Evolutionary conservation across 2,329 filamentous ascomycete genomes (phyloP), one percentile per base, ranked within the genome.

Genomic region (Lachnellula occidentalis): DNA sequence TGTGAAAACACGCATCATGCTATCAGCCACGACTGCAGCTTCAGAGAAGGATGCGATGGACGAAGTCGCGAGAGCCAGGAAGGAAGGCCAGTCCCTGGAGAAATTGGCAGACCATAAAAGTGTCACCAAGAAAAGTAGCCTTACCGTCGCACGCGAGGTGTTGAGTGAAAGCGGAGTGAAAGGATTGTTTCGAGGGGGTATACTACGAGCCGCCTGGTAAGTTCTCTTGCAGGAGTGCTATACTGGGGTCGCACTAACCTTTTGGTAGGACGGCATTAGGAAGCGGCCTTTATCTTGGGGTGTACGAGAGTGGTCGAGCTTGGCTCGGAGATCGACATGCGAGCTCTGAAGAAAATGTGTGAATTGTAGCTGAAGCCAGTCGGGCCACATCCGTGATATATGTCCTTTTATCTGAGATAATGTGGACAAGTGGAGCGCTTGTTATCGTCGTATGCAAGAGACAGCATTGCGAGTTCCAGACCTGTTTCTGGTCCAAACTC

Each of bases 1-100:
- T 9, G 81, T 96, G 22, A 95, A 96, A 75, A 95, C 91, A 60
- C 75, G 89, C 48, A 87, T 95, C 72, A 96, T 95, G 91, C 75
- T 96, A 24, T 77, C 79, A 31, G 83, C 83, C 1, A 57, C 63
- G 51, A 57, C 61, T 50, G 62, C 67, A 55, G 67, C 48, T 12
- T 65, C 60, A 12, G 61, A 71, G 11, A 67, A 59, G 21, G 57
- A 65, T 45, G 64, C 59, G 34, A 65, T 59, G 49, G 58, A 61
- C 21, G 58, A 61, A n/a, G 45, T 58, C 11, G 59, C 66, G 17
- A 57, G 56, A 22, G 58, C 58, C n/a, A 64, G 57, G 50, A 57
- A 57, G 17, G 53, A 69, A 64, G 60, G 65, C 55, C 53, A 67
- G 47, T 57, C 61, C 12, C 51, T 61, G 14, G 50, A 61, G 5